These are phyloP conservation scores for Streptanthus diversifolius DNA, from an alignment of 345 rosid genomes.

Conservation along the genomic window DNA sequence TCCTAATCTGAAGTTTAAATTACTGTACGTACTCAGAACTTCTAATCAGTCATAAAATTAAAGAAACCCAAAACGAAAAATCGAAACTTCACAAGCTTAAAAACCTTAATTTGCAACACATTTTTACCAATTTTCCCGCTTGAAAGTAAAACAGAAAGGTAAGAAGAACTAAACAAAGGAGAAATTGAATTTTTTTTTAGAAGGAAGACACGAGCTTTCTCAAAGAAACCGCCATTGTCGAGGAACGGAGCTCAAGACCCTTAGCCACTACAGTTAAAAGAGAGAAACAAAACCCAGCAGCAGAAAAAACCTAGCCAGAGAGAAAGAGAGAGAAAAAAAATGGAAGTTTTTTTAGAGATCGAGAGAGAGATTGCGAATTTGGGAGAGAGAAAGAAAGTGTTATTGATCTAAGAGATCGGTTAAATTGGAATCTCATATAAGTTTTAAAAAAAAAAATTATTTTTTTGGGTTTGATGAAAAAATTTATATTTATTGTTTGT, in stretches of 20 bases:
- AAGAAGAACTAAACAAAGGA: neutral
- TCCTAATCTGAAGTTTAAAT: constrained; percentile 28
- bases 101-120: constrained; percentile 16
- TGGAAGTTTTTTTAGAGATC: constrained; percentile 1
- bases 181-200: constrained; percentile 6
- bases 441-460: neutral
- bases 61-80: constrained; percentile 30
- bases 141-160: constrained; percentile 23
- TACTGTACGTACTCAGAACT: neutral
- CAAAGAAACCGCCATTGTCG: constrained; percentile 31
- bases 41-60: constrained; percentile 9
- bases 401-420: constrained; percentile 9
- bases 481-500: neutral
- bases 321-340: neutral
- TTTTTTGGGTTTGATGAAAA: constrained; percentile 21
- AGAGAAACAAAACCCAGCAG: constrained; percentile 24
- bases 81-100: constrained; percentile 22
- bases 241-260: constrained; percentile 30
- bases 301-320: constrained; percentile 3
- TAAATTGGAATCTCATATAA: constrained; percentile 11
- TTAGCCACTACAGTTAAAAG: neutral
- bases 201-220: constrained; percentile 26
- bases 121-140: constrained; percentile 8
- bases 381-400: constrained; percentile 29
- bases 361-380: constrained; percentile 18